A percentile compares a stretch with the other conserved stretches of the same genome.
phyloP scores from a whole-genome alignment of 768 basidiomycete species.

The Termitomyces sp. region DNA sequence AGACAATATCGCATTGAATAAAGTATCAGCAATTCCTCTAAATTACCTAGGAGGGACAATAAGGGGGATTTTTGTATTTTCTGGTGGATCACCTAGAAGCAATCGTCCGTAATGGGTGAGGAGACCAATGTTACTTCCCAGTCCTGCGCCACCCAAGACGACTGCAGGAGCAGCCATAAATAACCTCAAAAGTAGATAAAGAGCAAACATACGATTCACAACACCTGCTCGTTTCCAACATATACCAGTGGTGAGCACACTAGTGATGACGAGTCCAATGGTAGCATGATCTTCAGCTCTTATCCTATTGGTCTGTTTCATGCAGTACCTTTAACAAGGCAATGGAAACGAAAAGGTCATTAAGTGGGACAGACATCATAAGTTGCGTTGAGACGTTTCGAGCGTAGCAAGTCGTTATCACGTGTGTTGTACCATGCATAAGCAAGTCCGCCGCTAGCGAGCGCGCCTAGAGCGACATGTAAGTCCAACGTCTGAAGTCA shows the following conservation, averaged over 20 bases:
- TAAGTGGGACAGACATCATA: conserved; percentile 46
- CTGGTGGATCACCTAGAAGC: conserved; percentile 49
- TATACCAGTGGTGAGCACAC: conserved; percentile 60
- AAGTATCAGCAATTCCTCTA: not conserved
- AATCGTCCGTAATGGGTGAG: conserved; percentile 50
- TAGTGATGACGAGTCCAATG: conserved; percentile 62
- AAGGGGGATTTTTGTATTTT: conserved; percentile 26
- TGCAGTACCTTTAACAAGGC: not conserved
- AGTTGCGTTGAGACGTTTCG: conserved; percentile 41
- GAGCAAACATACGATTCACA: conserved; percentile 46
- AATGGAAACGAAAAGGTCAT: not conserved
- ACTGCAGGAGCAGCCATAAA: conserved; percentile 32
- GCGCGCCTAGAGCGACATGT: conserved; percentile 33
- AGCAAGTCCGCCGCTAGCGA: conserved; percentile 48
- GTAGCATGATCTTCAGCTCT: conserved; percentile 71
- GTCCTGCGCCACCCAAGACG: conserved; percentile 64
- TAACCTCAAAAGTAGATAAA: not conserved
- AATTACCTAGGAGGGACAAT: conserved; percentile 11
- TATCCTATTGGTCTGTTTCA: conserved; percentile 44
- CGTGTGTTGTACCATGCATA: conserved; percentile 56
- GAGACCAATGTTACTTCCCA: conserved; percentile 59
- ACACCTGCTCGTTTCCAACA: conserved; percentile 65
- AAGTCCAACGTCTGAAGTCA: not conserved
- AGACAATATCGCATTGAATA: not conserved
- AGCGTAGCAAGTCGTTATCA: conserved; percentile 41